A percentile compares a stretch with the other conserved stretches of the same genome.
Evolutionary conservation across 1,284 basidiomycete genomes (phyloP).

Genomic region (Trichosporon coremiiforme): DNA sequence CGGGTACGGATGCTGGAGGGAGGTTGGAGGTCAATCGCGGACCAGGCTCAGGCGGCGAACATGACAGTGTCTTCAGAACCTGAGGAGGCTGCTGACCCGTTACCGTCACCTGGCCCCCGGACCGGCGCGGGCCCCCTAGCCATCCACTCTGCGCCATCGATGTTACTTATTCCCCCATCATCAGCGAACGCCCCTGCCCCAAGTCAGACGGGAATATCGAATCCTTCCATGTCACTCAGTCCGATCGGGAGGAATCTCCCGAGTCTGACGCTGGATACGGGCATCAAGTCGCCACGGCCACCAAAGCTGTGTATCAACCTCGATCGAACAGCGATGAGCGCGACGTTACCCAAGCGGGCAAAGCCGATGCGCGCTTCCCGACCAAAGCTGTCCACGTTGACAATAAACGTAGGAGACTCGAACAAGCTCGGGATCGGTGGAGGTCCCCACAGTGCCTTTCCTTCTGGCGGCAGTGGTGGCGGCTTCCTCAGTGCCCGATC

Average conservation of each 20-base stretch:
- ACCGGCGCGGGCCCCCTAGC: conserved; percentile 14
- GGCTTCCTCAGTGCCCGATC: conserved; percentile 4
- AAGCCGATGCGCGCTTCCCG: conserved; percentile 25
- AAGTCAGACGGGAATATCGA: conserved; percentile 20
- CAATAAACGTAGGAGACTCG: conserved; percentile 29
- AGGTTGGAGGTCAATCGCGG: conserved; percentile 43
- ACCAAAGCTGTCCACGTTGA: conserved; percentile 25
- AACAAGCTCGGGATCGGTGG: conserved; percentile 17
- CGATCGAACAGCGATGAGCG: conserved; percentile 30
- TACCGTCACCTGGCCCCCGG: not conserved
- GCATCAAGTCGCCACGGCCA: conserved; percentile 34
- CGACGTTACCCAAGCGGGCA: conserved; percentile 6
- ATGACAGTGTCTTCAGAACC: conserved; percentile 20
- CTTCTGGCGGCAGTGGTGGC: not conserved
- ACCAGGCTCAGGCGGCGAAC: conserved; percentile 18
- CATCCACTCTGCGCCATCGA: conserved; percentile 18
- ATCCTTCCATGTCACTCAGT: conserved; percentile 19
- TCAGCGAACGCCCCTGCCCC: conserved; percentile 23
- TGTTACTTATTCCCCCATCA: conserved; percentile 31
- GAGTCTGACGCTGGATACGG: conserved; percentile 32
- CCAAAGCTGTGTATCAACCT: conserved; percentile 50
- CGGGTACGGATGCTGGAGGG: conserved; percentile 39
- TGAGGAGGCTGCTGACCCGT: conserved; percentile 23
- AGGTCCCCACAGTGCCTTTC: conserved; percentile 25
- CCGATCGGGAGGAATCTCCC: conserved; percentile 38